Conservation (phyloP, 2,329 filamentous ascomycete species). For the Thielaviopsis populi region DNA sequence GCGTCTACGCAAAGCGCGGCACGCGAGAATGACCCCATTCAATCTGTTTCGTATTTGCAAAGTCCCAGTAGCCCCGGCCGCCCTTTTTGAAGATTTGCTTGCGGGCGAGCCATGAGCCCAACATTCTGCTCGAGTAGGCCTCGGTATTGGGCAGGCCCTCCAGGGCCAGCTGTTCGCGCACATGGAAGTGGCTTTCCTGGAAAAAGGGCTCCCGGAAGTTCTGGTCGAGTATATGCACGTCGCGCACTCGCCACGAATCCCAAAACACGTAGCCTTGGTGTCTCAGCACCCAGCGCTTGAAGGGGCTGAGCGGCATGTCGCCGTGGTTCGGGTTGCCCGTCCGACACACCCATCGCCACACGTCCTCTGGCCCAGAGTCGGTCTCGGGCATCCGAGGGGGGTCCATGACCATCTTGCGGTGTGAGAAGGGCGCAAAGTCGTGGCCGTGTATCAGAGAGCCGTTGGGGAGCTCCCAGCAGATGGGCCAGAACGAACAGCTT, state of each 20-base stretch:
- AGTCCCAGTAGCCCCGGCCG: conserved; percentile 15
- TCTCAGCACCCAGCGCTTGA: conserved; percentile 11
- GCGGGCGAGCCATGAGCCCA: conserved; percentile 9
- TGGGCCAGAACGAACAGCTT: conserved; percentile 12
- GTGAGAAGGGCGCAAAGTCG: conserved; percentile 13
- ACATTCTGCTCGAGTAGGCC: conserved; percentile 9
- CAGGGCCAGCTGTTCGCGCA: conserved; percentile 6
- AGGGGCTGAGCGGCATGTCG: background rate
- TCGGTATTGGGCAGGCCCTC: conserved; percentile 6
- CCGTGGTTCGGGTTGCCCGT: background rate
- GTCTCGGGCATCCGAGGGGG: background rate
- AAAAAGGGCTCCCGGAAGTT: background rate
- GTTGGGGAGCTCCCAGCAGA: background rate
- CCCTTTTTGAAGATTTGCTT: conserved; percentile 13
- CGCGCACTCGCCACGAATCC: conserved; percentile 8
- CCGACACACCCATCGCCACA: conserved; percentile 13
- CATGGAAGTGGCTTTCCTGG: conserved; percentile 10
- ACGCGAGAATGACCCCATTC: conserved; percentile 7
- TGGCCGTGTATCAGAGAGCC: conserved; percentile 7
- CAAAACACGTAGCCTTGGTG: conserved; percentile 14
- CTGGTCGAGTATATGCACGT: background rate
- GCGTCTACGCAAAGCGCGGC: background rate
- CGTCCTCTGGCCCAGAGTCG: conserved; percentile 8
- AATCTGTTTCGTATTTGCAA: conserved; percentile 5
- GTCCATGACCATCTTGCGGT: background rate